Evolutionary conservation across 2,329 filamentous ascomycete species (phyloP), one percentile per base, ranked within the genome.

Genomic region (Fusarium burgessii): DNA sequence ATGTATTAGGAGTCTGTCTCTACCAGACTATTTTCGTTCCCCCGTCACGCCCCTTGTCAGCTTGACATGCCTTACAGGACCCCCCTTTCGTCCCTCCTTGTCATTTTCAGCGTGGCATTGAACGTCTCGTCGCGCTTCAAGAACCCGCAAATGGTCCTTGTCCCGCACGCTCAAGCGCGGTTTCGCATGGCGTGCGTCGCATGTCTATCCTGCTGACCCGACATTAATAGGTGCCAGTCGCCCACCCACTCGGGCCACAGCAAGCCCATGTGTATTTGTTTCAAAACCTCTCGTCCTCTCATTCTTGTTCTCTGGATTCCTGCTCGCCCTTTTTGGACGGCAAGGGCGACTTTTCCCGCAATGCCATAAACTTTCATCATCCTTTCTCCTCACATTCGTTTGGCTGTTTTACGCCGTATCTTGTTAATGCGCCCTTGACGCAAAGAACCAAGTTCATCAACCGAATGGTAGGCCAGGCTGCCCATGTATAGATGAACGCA

Each of bases 151-250:
- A 58, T 68, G 69, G 65, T 62, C 72, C 56, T 62, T 61, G 72
- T 65, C 66, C 70, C 62, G 72, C 72, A 72, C 36, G 42, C 67
- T 73, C 70, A 72, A 75, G 74, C 70, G 64, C 63, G 64, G 64
- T 62, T 70, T 72, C 59, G 63, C 59, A 66, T 68, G 61, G 68
- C 66, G 63, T 73, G 54, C 67, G 74, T 74, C 66, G 72, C 69
- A 73, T 72, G 66, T 74, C 65, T 63, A 71, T 66, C 70, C 73
- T 72, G 69, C 65, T 69, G 68, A 70, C 68, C 73, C 46, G 66
- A 71, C 73, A 76, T 77, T 77, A 77, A 77, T 76, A 77, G 74
- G 73, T 74, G 68, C 66, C 59, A 70, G 63, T 54, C 71, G 68
- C 68, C 74, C 74, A 68, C 72, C 63, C 74, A 63, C 67, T 63